Conservation (phyloP, 2,329 filamentous ascomycete genomes). For the Penicillium concentricum region DNA sequence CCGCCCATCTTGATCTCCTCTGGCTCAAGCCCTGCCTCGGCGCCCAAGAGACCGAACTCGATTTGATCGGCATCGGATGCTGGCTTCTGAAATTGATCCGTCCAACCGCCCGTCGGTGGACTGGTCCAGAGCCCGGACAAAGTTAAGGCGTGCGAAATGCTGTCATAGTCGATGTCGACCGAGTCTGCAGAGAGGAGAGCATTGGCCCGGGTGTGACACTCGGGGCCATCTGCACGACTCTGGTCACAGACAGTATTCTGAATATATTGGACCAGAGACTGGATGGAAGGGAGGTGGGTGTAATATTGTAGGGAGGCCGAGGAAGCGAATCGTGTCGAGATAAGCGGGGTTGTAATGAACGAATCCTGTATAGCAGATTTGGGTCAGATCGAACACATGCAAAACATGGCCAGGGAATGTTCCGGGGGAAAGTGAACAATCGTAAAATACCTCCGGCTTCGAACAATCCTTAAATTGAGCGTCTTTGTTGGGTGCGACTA, state of each 20-base stretch:
- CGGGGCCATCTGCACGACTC: slow-evolving; percentile 33
- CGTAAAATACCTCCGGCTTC: slow-evolving; percentile 44
- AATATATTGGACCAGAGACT: slow-evolving; percentile 55
- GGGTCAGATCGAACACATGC: background rate
- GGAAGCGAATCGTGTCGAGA: slow-evolving; percentile 61
- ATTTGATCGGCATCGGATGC: slow-evolving; percentile 52
- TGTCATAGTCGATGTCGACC: slow-evolving; percentile 76
- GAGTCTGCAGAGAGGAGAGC: slow-evolving; percentile 57
- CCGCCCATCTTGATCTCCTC: slow-evolving; percentile 79
- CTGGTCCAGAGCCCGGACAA: slow-evolving; percentile 63
- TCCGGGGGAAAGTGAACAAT: background rate
- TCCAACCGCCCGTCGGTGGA: slow-evolving; percentile 45
- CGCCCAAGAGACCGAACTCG: slow-evolving; percentile 77
- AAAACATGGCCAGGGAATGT: background rate
- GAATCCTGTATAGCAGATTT: slow-evolving; percentile 45
- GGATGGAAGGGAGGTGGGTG: slow-evolving; percentile 59
- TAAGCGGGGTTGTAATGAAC: slow-evolving; percentile 60
- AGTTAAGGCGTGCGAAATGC: slow-evolving; percentile 63
- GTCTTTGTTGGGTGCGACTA: slow-evolving; percentile 49
- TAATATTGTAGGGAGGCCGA: slow-evolving; percentile 70
- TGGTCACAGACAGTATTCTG: slow-evolving; percentile 53
- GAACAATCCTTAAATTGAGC: slow-evolving; percentile 51
- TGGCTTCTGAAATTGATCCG: slow-evolving; percentile 41
- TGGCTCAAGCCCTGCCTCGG: slow-evolving; percentile 57
- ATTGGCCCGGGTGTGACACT: slow-evolving; percentile 53